A percentile compares a stretch with the other conserved stretches of the same genome.
Conservation (phyloP, 345 rosid species). For the Excoecaria agallocha region DNA sequence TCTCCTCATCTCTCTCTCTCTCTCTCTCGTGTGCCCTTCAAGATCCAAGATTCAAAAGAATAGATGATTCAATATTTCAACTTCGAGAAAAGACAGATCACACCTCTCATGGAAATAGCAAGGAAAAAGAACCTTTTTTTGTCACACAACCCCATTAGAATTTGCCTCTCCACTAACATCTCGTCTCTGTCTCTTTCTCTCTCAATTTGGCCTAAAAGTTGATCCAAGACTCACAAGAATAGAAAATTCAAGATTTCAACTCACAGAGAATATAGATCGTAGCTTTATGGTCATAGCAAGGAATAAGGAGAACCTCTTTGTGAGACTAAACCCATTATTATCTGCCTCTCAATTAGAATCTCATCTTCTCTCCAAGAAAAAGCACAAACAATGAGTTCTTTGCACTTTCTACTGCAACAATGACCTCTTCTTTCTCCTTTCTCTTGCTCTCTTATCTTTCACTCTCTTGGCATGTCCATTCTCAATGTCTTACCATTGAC, state of each 20-base stretch:
- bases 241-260: background rate
- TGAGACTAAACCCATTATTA: conserved; percentile 30
- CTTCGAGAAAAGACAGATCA: too few relatives aligned
- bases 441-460: conserved; percentile 46
- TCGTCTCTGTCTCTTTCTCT: too few relatives aligned
- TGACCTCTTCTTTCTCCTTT: conserved; percentile 29
- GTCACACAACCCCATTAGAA: too few relatives aligned
- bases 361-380: conserved; percentile 43
- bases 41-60: too few relatives aligned
- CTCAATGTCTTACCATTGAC: conserved; percentile 32
- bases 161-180: too few relatives aligned
- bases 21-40: too few relatives aligned
- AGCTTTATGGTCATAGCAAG: conserved; percentile 56
- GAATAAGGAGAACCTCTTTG: conserved; percentile 41
- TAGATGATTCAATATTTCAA: too few relatives aligned
- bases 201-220: too few relatives aligned
- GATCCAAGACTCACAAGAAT: too few relatives aligned
- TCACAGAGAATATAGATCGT: background rate
- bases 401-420: conserved; percentile 18
- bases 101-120: too few relatives aligned
- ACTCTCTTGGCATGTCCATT: conserved; percentile 46
- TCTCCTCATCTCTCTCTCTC: too few relatives aligned
- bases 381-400: conserved; percentile 38
- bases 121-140: too few relatives aligned
- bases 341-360: conserved; percentile 30